Evolutionary conservation across 2,329 filamentous ascomycete genomes (phyloP).

Genomic region (Penicillium sp.): DNA sequence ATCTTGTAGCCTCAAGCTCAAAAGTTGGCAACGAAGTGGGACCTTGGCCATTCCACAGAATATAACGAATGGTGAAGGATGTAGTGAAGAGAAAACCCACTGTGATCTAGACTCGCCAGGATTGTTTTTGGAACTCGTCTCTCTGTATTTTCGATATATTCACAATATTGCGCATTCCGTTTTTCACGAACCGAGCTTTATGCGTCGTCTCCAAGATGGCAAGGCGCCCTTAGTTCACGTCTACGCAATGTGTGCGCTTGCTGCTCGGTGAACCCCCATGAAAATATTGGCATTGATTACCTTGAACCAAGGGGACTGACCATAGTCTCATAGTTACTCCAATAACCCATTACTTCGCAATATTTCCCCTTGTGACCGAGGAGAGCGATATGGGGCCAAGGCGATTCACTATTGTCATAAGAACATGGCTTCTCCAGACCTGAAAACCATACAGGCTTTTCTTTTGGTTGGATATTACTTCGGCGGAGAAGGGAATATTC

Average conservation of each 20-base stretch:
- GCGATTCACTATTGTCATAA: conserved; percentile 11
- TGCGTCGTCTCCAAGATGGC: conserved; percentile 21
- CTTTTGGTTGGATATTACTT: conserved; percentile 24
- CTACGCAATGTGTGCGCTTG: conserved; percentile 27
- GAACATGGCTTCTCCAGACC: conserved; percentile 10
- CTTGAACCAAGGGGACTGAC: neutral
- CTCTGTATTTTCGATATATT: conserved; percentile 26
- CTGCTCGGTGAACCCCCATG: conserved; percentile 18
- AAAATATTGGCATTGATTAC: neutral
- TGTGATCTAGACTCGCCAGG: neutral
- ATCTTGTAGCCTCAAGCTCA: neutral
- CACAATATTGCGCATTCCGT: conserved; percentile 29
- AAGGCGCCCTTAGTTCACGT: conserved; percentile 15
- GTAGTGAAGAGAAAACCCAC: neutral
- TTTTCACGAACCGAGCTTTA: conserved; percentile 26
- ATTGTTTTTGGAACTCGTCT: conserved; percentile 19
- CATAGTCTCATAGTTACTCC: conserved; percentile 4
- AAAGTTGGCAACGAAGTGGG: neutral
- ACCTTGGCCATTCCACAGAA: neutral
- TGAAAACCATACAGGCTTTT: conserved; percentile 24
- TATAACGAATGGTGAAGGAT: neutral
- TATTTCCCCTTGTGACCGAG: conserved; percentile 17
- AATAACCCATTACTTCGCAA: conserved; percentile 14
- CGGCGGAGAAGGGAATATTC: conserved; percentile 22
- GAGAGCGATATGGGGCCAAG: conserved; percentile 15